Evolutionary conservation across 495 filamentous ascomycete genomes (phyloP).

Genomic region (Melanomma pulvis-pyrius): DNA sequence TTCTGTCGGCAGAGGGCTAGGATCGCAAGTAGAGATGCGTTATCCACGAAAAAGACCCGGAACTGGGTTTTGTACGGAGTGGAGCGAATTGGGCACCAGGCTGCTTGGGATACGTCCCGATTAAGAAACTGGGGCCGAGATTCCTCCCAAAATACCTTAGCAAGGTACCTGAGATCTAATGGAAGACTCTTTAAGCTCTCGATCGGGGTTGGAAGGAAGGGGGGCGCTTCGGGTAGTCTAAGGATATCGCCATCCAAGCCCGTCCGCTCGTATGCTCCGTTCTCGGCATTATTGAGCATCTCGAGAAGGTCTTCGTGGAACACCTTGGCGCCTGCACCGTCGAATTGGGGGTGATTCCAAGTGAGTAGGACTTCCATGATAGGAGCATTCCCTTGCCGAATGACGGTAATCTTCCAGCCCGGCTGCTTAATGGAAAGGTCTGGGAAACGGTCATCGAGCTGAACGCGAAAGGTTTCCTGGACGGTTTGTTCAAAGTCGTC

Average conservation of each 20-base stretch:
- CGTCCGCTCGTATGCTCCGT: slow-evolving; percentile 18
- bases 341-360: slow-evolving; percentile 23
- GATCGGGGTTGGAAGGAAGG: slow-evolving; percentile 23
- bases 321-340: slow-evolving; percentile 23
- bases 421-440: slow-evolving; percentile 19
- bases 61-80: slow-evolving; percentile 26
- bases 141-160: slow-evolving; percentile 19
- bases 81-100: slow-evolving; percentile 20
- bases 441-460: slow-evolving; percentile 24
- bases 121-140: slow-evolving; percentile 20
- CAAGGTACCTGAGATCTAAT: slow-evolving; percentile 16
- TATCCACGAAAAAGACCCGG: slow-evolving; percentile 23
- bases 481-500: slow-evolving; percentile 18
- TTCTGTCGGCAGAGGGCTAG: slow-evolving; percentile 24
- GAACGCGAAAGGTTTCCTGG: slow-evolving; percentile 20
- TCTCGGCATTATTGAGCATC: slow-evolving; percentile 16
- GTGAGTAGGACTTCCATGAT: slow-evolving; percentile 19
- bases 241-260: slow-evolving; percentile 25
- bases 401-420: slow-evolving; percentile 24
- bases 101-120: slow-evolving; percentile 22
- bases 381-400: slow-evolving; percentile 24
- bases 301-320: slow-evolving; percentile 24
- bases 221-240: slow-evolving; percentile 26
- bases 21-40: slow-evolving; percentile 20
- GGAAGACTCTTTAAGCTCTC: slow-evolving; percentile 24